Evolutionary conservation across 2,329 filamentous ascomycete species (phyloP).

Genomic region (Colletotrichum sp.): DNA sequence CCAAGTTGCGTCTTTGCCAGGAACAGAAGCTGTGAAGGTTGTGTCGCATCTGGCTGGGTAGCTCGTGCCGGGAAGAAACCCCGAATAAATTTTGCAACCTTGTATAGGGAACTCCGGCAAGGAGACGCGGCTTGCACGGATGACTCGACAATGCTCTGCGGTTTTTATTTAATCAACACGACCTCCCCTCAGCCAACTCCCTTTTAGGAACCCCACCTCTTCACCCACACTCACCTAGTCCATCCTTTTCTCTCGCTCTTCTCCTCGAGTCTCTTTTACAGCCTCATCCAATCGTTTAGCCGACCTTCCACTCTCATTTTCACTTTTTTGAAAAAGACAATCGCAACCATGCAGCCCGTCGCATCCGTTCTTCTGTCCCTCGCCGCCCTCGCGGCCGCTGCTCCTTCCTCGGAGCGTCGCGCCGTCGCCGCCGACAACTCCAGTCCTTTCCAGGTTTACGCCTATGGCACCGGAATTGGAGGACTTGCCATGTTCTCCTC

Average conservation of each 20-base stretch:
- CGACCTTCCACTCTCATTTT: background rate
- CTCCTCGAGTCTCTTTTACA: background rate
- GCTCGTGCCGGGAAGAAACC: background rate
- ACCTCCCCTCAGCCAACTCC: background rate
- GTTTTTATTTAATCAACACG: slow-evolving; percentile 3
- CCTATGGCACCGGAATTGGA: slow-evolving; percentile 29
- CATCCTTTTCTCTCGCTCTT: background rate
- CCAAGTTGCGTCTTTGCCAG: background rate
- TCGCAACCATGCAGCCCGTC: background rate
- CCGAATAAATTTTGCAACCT: background rate
- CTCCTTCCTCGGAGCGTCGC: background rate
- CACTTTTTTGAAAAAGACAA: background rate
- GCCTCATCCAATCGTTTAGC: background rate
- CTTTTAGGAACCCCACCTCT: background rate
- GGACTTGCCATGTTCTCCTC: slow-evolving; percentile 28
- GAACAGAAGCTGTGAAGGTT: background rate
- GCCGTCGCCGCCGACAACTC: slow-evolving; percentile 13
- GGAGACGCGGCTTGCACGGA: background rate
- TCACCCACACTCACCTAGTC: background rate
- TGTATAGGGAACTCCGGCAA: background rate
- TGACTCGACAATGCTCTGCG: background rate
- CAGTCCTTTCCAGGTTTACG: slow-evolving; percentile 29
- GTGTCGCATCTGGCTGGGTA: background rate
- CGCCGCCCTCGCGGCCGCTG: slow-evolving; percentile 6
- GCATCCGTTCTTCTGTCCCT: background rate